Evolutionary conservation across 345 rosid genomes (phyloP).

Genomic region (Chamaenerion angustifolium): DNA sequence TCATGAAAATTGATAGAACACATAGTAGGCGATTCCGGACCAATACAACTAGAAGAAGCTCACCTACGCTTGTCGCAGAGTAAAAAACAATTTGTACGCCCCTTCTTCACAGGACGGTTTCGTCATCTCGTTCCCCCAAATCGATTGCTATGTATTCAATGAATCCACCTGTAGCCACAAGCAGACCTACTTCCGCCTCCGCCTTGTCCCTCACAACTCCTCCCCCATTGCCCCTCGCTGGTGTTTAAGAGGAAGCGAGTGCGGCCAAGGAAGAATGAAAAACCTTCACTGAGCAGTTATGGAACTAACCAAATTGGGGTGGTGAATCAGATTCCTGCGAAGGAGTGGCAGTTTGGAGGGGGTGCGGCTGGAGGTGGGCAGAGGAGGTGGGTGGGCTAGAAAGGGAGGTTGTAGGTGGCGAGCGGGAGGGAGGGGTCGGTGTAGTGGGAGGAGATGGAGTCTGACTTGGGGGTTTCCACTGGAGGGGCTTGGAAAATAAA

Average conservation of each 20-base stretch:
- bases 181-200: slow-evolving; percentile 84
- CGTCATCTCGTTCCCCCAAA: slow-evolving; percentile 47
- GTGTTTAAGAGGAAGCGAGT: slow-evolving; percentile 39
- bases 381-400: too few relatives aligned
- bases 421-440: too few relatives aligned
- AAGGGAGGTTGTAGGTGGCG: too few relatives aligned
- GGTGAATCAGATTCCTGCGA: slow-evolving; percentile 9
- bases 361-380: too few relatives aligned
- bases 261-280: slow-evolving; percentile 37
- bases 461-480: too few relatives aligned
- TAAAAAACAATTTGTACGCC: too few relatives aligned
- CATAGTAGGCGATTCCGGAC: too few relatives aligned
- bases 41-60: not conserved
- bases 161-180: slow-evolving; percentile 93
- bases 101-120: slow-evolving; percentile 16
- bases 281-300: slow-evolving; percentile 8
- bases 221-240: slow-evolving; percentile 9
- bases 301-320: slow-evolving; percentile 10
- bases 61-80: too few relatives aligned
- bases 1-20: too few relatives aligned
- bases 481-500: too few relatives aligned
- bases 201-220: slow-evolving; percentile 54
- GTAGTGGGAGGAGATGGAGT: too few relatives aligned
- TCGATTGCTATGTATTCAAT: slow-evolving; percentile 83
- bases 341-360: too few relatives aligned